Base-by-base conservation (phyloP, 441 rosid species). In the Metrosideros polymorpha region DNA sequence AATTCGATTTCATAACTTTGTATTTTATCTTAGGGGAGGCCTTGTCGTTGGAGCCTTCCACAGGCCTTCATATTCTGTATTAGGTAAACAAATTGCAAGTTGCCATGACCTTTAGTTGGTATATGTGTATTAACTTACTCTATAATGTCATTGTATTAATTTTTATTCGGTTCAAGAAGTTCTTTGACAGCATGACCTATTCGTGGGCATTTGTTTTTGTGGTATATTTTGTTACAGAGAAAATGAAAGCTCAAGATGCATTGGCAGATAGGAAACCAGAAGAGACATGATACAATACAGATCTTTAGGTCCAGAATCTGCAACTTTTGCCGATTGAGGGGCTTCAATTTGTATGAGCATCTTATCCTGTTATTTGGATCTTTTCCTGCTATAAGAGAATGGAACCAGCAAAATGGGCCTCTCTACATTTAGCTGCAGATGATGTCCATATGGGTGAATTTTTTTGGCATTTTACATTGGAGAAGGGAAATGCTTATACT, bases 211-310 rank as follows among this genome's bases (percentile, higher is more conserved):
- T 57, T 29, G 76, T 79, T 76, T 87, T 77, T 59, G 57, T 25
- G 85, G 71, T 88, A 96, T 99, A 97, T 89, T 93, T 90, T 85
- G 96, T 95, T 88, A 99, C 99, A 50, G 93, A 91, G 93, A 95
- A 93, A 92, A 39, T 94, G 53, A 94, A 92, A 89, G 96, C 95
- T 18, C 92, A 88, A 86, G 94, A 89, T 83, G 99, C 97, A 12
- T 86, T 94, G 89, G 91, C 92, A 57, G 93, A 92, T 85, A 90
- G 89, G 86, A 89, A 91, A 84, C 84, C 79, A 66, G 59, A 84
- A 29, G 92, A 91, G 93, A 59, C 86, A 17, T 91, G 90, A 43
- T 86, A 82, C 88, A 89, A 79, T 56, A 55, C 29, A 29, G 17
- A 50, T 53, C 49, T n/a, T 39, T 27, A 39, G 29, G 85, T 51